A percentile compares a stretch with the other conserved stretches of the same genome.
These are phyloP conservation scores for Celoporthe dispersa DNA, from an alignment of 2,329 filamentous ascomycete genomes.

Conservation along the genomic window DNA sequence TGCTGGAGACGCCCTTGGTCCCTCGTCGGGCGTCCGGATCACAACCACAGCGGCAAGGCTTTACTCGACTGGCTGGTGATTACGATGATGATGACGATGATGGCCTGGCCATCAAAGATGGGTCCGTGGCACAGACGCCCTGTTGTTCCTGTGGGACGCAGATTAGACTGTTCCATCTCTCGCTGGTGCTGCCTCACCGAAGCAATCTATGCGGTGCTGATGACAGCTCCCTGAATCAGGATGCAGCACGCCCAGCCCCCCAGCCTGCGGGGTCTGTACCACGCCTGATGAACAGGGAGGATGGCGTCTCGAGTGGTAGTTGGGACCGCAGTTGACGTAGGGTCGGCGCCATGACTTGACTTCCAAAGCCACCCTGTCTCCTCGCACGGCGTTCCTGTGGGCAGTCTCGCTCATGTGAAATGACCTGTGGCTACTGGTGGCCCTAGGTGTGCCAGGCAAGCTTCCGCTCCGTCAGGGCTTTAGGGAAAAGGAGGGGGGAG, in stretches of 20 bases:
- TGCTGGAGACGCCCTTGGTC: conserved; percentile 8
- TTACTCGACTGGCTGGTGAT: background rate
- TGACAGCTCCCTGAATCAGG: conserved; percentile 18
- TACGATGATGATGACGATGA: background rate
- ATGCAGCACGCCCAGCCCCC: conserved; percentile 24
- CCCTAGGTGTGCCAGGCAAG: conserved; percentile 9
- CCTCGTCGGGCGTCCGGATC: conserved; percentile 11
- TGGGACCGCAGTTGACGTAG: conserved; percentile 8
- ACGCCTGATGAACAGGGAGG: conserved; percentile 25
- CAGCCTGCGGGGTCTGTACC: conserved; percentile 24
- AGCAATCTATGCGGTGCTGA: conserved; percentile 20
- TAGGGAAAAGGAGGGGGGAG: background rate
- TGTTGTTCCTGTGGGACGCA: conserved; percentile 16
- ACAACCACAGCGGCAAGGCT: background rate
- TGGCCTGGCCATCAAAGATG: background rate
- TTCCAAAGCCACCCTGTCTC: conserved; percentile 14
- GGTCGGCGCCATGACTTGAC: conserved; percentile 2
- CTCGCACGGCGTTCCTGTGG: conserved; percentile 20
- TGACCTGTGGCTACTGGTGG: conserved; percentile 5
- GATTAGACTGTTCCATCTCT: conserved; percentile 21
- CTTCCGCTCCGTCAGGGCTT: background rate
- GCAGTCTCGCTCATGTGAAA: conserved; percentile 17
- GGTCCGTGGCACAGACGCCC: conserved; percentile 10
- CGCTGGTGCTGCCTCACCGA: conserved; percentile 18
- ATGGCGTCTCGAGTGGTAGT: conserved; percentile 3